Conservation (phyloP, 2,329 filamentous ascomycete genomes). For the Epichloe gansuensis region DNA sequence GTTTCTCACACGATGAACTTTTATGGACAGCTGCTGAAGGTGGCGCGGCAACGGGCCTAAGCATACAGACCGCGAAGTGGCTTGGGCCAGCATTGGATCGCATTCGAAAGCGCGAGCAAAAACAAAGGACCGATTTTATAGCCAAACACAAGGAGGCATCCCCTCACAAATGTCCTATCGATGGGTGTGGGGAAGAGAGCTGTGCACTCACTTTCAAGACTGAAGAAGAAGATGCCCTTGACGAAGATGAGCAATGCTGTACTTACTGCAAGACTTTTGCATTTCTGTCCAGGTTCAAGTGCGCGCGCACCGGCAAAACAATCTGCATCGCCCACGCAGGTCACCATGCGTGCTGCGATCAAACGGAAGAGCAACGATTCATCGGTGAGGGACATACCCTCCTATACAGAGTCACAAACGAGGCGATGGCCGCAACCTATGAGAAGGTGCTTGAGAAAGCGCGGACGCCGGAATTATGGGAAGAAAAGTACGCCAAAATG, state of each 20-base stretch:
- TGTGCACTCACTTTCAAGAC: constrained; percentile 51
- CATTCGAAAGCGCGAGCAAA: constrained; percentile 60
- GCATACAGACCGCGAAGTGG: constrained; percentile 91
- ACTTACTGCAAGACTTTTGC: constrained; percentile 83
- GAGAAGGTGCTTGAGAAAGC: constrained; percentile 79
- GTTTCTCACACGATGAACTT: constrained; percentile 94
- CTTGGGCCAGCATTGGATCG: constrained; percentile 74
- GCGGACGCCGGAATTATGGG: constrained; percentile 74
- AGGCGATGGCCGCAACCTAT: constrained; percentile 51
- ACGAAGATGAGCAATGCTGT: constrained; percentile 93
- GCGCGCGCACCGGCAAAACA: constrained; percentile 66
- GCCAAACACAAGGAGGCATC: constrained; percentile 45
- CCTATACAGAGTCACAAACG: constrained; percentile 63
- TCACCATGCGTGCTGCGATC: constrained; percentile 65
- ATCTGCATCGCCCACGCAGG: constrained; percentile 77
- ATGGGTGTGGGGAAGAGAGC: constrained; percentile 31
- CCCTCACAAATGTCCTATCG: constrained; percentile 37
- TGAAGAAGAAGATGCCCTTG: constrained; percentile 62
- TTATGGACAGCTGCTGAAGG: constrained; percentile 79
- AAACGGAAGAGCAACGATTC: constrained; percentile 52
- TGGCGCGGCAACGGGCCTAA: constrained; percentile 48
- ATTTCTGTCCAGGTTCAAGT: constrained; percentile 83
- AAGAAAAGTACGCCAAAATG: constrained; percentile 74
- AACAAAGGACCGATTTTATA: constrained; percentile 55
- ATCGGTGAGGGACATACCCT: constrained; percentile 59